Percentiles rank a stretch among this genome's conserved stretches.
phyloP scores from a whole-genome alignment of 768 basidiomycete genomes.

The Dioszegia crocea region DNA sequence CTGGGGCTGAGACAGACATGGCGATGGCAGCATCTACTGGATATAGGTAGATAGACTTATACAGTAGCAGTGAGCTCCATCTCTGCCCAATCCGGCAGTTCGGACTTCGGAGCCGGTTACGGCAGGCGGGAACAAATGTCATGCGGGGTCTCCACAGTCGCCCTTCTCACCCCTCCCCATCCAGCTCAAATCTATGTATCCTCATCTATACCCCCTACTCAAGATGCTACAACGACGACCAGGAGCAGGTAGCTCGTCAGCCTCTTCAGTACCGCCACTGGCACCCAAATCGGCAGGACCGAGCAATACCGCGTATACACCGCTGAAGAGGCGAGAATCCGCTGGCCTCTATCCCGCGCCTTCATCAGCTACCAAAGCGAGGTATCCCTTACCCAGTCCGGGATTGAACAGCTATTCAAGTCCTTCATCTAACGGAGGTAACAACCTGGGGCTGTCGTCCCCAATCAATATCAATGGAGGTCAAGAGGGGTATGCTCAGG shows the following conservation, averaged over 20 bases:
- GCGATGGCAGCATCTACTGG: neutral
- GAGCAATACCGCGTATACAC: conserved; percentile 35
- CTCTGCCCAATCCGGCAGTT: neutral
- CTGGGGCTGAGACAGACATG: conserved; percentile 35
- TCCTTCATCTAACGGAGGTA: conserved; percentile 1
- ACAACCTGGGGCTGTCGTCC: neutral
- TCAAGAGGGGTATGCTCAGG: neutral
- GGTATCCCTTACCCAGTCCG: conserved; percentile 29
- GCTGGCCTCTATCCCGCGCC: conserved; percentile 25
- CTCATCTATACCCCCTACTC: neutral
- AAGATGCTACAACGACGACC: conserved; percentile 23
- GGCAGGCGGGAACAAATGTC: neutral
- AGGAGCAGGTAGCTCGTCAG: neutral
- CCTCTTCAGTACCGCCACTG: neutral
- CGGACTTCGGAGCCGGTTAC: neutral
- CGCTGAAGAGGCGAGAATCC: conserved; percentile 30
- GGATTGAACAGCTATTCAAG: neutral
- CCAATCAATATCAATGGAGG: neutral
- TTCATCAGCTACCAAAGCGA: conserved; percentile 12
- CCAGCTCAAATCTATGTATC: neutral
- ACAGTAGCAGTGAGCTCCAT: neutral
- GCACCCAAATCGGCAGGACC: neutral
- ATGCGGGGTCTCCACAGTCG: neutral
- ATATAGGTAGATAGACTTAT: neutral
- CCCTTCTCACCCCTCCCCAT: neutral